A percentile compares a stretch with the other conserved stretches of the same genome.
Conservation (phyloP, 306 rosid genomes). For the Delonix regia region DNA sequence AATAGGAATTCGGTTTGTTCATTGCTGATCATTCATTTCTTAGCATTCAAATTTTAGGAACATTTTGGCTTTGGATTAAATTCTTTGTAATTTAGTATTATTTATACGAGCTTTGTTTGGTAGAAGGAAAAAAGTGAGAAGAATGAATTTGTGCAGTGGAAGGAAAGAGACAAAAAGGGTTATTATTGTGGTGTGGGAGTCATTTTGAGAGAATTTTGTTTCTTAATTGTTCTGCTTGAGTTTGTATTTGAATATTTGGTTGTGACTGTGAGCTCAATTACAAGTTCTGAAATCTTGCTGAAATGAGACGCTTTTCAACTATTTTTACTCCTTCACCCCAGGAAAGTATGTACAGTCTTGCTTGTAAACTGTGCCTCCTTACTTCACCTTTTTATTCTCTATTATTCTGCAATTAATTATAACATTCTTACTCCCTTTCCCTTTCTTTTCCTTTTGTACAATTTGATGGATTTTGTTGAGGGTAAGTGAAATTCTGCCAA, state of each 20-base stretch:
- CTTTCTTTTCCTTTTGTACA: neutral
- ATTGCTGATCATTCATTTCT: no score
- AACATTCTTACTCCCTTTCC: neutral
- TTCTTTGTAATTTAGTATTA: no score
- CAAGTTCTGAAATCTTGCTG: constrained; percentile 32
- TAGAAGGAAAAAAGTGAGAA: constrained; percentile 22
- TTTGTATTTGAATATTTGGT: constrained; percentile 38
- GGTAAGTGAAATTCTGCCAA: no score
- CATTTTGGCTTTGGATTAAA: no score
- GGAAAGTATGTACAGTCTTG: constrained; percentile 62
- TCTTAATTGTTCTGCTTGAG: constrained; percentile 46
- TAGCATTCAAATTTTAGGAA: no score
- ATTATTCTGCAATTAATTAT: constrained; percentile 19
- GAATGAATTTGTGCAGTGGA: constrained; percentile 50
- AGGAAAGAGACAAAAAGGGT: constrained; percentile 40
- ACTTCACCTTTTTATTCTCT: neutral
- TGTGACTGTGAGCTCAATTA: constrained; percentile 46
- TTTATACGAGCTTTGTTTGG: constrained; percentile 46
- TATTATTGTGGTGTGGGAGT: constrained; percentile 47
- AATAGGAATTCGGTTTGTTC: no score
- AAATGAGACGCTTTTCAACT: constrained; percentile 89
- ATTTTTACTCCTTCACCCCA: constrained; percentile 88
- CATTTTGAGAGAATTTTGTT: constrained; percentile 45
- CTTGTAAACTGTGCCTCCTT: constrained; percentile 24
- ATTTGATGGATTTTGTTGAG: constrained; percentile 8